These are phyloP conservation scores for Fusarium zealandicum DNA, from an alignment of 2,329 filamentous ascomycete genomes.

Conservation along the genomic window DNA sequence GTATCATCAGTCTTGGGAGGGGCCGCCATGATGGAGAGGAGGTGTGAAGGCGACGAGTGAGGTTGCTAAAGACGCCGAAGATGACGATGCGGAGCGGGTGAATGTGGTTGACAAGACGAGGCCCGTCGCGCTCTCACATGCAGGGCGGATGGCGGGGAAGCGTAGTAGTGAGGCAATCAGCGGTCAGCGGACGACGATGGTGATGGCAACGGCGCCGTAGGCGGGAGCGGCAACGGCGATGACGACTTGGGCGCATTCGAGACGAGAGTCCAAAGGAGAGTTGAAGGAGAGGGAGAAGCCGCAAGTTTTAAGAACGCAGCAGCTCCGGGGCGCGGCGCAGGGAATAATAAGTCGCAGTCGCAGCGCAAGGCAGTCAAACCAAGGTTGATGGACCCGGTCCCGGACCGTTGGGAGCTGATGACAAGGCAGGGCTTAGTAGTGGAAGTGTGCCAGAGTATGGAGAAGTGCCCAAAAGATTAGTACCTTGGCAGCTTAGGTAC, in stretches of 20 bases:
- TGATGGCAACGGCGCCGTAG: conserved; percentile 13
- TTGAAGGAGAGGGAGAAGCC: not conserved
- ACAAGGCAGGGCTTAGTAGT: conserved; percentile 21
- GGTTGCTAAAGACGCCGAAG: not conserved
- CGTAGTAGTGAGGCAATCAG: conserved; percentile 28
- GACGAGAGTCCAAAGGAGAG: not conserved
- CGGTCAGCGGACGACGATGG: conserved; percentile 33
- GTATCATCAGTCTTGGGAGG: conserved; percentile 36
- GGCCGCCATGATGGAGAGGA: conserved; percentile 36
- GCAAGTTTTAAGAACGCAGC: not conserved
- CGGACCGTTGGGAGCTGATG: conserved; percentile 31
- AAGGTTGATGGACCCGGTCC: conserved; percentile 9
- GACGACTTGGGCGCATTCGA: conserved; percentile 26
- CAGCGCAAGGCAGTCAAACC: conserved; percentile 7
- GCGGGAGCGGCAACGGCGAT: conserved; percentile 12
- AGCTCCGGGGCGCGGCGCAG: not conserved
- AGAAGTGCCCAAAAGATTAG: not conserved
- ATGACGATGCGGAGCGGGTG: conserved; percentile 8
- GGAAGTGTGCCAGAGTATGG: not conserved
- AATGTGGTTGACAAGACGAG: conserved; percentile 1
- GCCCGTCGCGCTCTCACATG: conserved; percentile 28
- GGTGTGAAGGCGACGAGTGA: not conserved
- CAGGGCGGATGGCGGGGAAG: conserved; percentile 32
- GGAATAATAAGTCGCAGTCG: conserved; percentile 7
- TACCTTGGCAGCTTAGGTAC: no score